phyloP scores from a whole-genome alignment of 305 asterid species.

The Ilex paraguariensis region DNA sequence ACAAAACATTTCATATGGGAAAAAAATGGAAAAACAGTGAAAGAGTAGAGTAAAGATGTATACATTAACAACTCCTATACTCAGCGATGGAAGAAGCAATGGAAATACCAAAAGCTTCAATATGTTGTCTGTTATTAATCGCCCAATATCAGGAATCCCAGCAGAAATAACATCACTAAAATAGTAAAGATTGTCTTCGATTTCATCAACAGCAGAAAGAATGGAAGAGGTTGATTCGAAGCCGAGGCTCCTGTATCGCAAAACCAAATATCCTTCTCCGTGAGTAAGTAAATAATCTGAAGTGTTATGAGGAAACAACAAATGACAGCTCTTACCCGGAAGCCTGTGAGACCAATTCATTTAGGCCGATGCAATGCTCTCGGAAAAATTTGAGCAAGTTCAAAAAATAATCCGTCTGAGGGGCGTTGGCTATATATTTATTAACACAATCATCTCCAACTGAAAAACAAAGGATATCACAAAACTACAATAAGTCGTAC shows the following conservation, averaged over 20 bases:
- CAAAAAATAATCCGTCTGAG: constrained; percentile 70
- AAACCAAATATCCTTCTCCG: constrained; percentile 14
- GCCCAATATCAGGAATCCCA: constrained; percentile 98
- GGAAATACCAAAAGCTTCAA: constrained; percentile 86
- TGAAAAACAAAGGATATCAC: constrained; percentile 38
- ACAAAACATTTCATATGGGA: not conserved
- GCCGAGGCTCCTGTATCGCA: constrained; percentile 46
- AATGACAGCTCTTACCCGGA: constrained; percentile 51
- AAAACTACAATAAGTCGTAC: not conserved
- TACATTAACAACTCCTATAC: constrained; percentile 48
- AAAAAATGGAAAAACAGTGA: not conserved
- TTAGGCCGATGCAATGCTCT: constrained; percentile 74
- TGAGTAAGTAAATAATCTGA: constrained; percentile 13
- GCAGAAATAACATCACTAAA: constrained; percentile 96
- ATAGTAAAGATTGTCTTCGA: constrained; percentile 96
- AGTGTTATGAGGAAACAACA: constrained; percentile 14
- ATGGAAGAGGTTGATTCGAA: constrained; percentile 53
- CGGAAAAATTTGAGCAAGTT: constrained; percentile 75
- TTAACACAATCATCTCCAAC: constrained; percentile 99
- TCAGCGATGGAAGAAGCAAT: constrained; percentile 81
- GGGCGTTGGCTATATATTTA: constrained; percentile 64
- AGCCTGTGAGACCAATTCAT: constrained; percentile 55
- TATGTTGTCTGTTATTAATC: constrained; percentile 74
- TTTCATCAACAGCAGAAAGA: constrained; percentile 83
- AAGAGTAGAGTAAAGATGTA: constrained; percentile 15